Conservation (phyloP, 2,329 filamentous ascomycete species). For the Paraphoma sp. region DNA sequence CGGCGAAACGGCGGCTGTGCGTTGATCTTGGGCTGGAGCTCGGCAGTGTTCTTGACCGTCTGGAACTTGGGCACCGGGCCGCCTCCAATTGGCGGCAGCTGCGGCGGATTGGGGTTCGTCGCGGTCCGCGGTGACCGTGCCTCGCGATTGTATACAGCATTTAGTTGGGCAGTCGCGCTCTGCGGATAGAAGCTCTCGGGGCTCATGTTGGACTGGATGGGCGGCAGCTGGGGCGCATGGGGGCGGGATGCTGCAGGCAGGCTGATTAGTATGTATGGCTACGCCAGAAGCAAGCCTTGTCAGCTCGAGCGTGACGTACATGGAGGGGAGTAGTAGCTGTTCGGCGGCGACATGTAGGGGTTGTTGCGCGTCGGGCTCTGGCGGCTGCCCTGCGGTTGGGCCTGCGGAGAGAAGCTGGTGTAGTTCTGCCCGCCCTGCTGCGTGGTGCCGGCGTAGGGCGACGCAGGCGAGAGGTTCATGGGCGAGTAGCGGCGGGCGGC, state of each 20-base stretch:
- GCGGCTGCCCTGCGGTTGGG: slow-evolving; percentile 59
- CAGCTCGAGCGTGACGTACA: slow-evolving; percentile 48
- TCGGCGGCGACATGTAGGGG: slow-evolving; percentile 63
- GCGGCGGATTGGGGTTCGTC: slow-evolving; percentile 54
- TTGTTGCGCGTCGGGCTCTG: slow-evolving; percentile 80
- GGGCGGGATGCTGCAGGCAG: slow-evolving; percentile 53
- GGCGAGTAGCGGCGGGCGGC: slow-evolving; percentile 93
- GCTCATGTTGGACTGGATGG: slow-evolving; percentile 73
- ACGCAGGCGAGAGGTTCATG: slow-evolving; percentile 88
- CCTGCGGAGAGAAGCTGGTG: slow-evolving; percentile 52
- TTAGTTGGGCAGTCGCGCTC: slow-evolving; percentile 73
- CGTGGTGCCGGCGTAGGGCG: slow-evolving; percentile 74
- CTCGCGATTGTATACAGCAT: slow-evolving; percentile 67
- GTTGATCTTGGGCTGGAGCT: slow-evolving; percentile 84
- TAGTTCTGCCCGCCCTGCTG: slow-evolving; percentile 55
- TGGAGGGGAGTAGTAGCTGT: slow-evolving; percentile 66
- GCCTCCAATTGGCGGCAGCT: slow-evolving; percentile 54
- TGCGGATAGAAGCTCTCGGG: slow-evolving; percentile 74
- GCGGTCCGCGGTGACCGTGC: slow-evolving; percentile 56
- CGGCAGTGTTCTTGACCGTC: slow-evolving; percentile 73
- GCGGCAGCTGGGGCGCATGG: slow-evolving; percentile 72
- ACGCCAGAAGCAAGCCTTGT: slow-evolving; percentile 12
- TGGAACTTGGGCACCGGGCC: slow-evolving; percentile 87
- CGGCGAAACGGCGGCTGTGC: slow-evolving; percentile 87
- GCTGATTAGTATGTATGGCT: slow-evolving; percentile 32